A percentile compares a stretch with the other conserved stretches of the same genome.
Conservation (phyloP, 2,329 filamentous ascomycete species). For the Venturia oleaginea region DNA sequence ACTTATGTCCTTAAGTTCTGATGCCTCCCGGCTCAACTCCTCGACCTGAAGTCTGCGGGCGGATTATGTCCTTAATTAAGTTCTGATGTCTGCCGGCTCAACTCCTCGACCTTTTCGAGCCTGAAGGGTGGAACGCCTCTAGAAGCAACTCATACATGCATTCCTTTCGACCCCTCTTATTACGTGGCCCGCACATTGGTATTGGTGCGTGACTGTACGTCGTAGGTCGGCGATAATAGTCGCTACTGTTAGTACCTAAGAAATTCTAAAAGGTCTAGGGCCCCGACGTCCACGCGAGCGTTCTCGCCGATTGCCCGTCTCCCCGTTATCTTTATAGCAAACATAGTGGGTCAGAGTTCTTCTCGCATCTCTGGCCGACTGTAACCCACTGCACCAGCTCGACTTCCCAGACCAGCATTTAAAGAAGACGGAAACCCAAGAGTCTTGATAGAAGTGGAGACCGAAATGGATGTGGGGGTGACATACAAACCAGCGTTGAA, state of each 20-base stretch:
- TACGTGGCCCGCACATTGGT: constrained; percentile 16
- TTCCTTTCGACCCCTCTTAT: constrained; percentile 14
- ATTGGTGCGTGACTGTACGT: neutral
- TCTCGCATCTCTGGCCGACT: neutral
- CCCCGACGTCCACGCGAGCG: neutral
- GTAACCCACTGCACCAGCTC: neutral
- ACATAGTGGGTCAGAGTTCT: neutral
- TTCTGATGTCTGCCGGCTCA: no score
- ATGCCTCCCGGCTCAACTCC: constrained; percentile 5
- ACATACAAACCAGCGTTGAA: neutral
- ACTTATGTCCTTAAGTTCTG: constrained; percentile 6
- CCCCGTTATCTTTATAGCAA: neutral
- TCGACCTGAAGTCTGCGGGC: no score
- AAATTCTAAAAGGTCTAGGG: neutral
- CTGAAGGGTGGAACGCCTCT: constrained; percentile 16
- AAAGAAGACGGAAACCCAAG: neutral
- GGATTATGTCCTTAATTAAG: no score
- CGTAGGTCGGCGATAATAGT: neutral
- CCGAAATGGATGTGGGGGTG: neutral
- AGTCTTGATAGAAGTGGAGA: neutral
- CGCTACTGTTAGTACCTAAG: neutral
- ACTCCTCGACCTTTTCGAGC: constrained; percentile 15
- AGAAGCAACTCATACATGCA: constrained; percentile 17
- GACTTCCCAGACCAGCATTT: no score
- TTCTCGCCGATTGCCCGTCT: neutral